Evolutionary conservation across 345 rosid genomes (phyloP).

Genomic region (Leavenworthia alabamica): DNA sequence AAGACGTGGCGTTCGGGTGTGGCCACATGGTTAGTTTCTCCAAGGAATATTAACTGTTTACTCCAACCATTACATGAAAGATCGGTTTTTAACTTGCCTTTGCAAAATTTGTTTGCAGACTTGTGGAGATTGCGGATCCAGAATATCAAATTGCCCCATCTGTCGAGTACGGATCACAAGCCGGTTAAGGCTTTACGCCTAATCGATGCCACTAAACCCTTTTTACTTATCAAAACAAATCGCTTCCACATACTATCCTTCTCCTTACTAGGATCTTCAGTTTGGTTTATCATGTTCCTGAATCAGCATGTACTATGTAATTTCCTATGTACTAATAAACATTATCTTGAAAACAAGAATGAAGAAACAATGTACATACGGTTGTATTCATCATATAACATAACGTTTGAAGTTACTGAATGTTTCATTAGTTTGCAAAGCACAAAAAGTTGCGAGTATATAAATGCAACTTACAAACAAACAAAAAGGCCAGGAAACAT

Average conservation of each 20-base stretch:
- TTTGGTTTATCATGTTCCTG: not conserved
- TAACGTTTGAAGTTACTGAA: constrained; percentile 11
- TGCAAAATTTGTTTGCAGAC: constrained; percentile 34
- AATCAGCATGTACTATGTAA: not conserved
- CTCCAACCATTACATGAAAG: not conserved
- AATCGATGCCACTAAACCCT: constrained; percentile 1
- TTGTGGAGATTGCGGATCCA: constrained; percentile 52
- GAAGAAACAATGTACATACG: constrained; percentile 22
- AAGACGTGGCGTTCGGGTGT: constrained; percentile 59
- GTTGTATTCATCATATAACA: constrained; percentile 17
- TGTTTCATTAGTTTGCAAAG: constrained; percentile 8
- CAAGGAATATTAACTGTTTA: not conserved
- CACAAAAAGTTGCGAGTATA: not conserved
- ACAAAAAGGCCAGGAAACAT: constrained; percentile 8
- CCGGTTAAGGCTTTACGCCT: constrained; percentile 48
- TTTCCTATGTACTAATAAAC: not conserved
- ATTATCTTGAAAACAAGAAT: constrained; percentile 16
- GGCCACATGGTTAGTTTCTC: constrained; percentile 67
- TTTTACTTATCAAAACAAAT: not conserved
- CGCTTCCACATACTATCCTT: constrained; percentile 4
- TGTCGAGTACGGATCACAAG: constrained; percentile 48
- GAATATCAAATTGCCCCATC: constrained; percentile 51
- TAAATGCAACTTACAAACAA: not conserved
- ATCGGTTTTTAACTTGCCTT: not conserved
- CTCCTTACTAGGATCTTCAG: not conserved